Percentiles rank a stretch among this genome's conserved stretches.
These are phyloP conservation scores for Metschnikowia rubicola DNA, from an alignment of 805 yeast genomes.

Conservation along the genomic window DNA sequence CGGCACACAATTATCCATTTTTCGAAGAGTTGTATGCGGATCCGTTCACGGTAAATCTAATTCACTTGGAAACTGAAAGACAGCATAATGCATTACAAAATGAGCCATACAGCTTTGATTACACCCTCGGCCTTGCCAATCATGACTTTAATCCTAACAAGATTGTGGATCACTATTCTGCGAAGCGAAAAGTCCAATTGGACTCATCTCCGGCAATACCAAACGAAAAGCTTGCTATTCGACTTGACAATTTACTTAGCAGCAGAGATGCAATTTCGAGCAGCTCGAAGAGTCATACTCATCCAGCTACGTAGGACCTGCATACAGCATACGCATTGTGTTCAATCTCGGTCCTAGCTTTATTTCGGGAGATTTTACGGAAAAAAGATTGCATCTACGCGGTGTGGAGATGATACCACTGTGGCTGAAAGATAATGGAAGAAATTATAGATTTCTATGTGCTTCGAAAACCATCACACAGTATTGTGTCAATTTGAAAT, in stretches of 20 bases:
- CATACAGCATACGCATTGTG: too few relatives aligned
- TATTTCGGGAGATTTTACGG: too few relatives aligned
- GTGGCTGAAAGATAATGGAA: too few relatives aligned
- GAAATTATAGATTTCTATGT: too few relatives aligned
- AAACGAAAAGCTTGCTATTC: constrained; percentile 4
- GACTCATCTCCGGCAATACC: constrained; percentile 2
- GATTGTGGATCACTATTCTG: constrained; percentile 10
- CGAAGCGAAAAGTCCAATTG: neutral
- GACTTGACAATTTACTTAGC: constrained; percentile 8
- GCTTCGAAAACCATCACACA: too few relatives aligned
- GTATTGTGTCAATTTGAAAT: too few relatives aligned
- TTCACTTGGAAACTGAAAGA: constrained; percentile 10
- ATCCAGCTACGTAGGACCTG: neutral
- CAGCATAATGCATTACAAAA: constrained; percentile 15
- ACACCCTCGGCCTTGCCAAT: constrained; percentile 23
- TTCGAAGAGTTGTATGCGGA: constrained; percentile 17
- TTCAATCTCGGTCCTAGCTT: too few relatives aligned
- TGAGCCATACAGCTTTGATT: constrained; percentile 20
- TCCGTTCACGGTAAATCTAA: constrained; percentile 13
- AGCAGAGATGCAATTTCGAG: constrained; percentile 7
- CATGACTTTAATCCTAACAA: constrained; percentile 27
- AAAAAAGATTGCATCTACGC: too few relatives aligned
- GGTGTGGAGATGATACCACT: too few relatives aligned
- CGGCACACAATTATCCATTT: constrained; percentile 18
- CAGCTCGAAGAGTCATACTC: neutral